Conservation (phyloP, 768 basidiomycete genomes). For the Chalciporus sphaerocephalus region DNA sequence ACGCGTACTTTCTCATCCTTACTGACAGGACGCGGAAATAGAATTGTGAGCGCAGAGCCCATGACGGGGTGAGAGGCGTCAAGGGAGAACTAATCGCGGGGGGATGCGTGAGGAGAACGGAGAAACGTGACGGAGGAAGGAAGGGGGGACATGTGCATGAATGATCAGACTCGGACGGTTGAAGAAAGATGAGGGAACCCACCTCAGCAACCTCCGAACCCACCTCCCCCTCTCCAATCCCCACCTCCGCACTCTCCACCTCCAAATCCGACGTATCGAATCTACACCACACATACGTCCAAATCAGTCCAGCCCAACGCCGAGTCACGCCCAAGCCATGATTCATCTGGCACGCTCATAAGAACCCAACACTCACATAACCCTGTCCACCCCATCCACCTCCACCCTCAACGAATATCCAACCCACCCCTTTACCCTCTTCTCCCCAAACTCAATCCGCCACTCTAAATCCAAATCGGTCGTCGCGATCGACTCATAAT, state of each 20-base stretch:
- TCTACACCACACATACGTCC: slow-evolving; percentile 35
- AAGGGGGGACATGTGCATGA: background rate
- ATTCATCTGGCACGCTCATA: too few species aligned
- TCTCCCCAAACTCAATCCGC: slow-evolving; percentile 65
- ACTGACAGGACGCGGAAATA: slow-evolving; percentile 42
- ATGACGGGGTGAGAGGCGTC: slow-evolving; percentile 59
- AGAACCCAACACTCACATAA: slow-evolving; percentile 65
- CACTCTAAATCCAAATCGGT: slow-evolving; percentile 72
- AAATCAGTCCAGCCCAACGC: background rate
- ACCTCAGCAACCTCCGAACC: slow-evolving; percentile 44
- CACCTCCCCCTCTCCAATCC: slow-evolving; percentile 34
- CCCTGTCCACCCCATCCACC: slow-evolving; percentile 49
- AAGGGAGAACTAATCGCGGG: slow-evolving; percentile 44
- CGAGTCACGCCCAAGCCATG: too few species aligned
- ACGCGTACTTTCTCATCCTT: slow-evolving; percentile 39
- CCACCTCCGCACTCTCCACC: slow-evolving; percentile 49
- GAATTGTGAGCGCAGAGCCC: slow-evolving; percentile 68
- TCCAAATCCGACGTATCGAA: slow-evolving; percentile 75
- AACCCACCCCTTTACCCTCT: slow-evolving; percentile 61
- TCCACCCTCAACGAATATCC: slow-evolving; percentile 57
- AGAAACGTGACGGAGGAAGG: too few species aligned
- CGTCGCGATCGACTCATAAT: slow-evolving; percentile 65
- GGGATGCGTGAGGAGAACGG: background rate
- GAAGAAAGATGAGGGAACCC: slow-evolving; percentile 17
- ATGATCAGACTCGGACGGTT: too few species aligned